A percentile compares a stretch with the other conserved stretches of the same genome.
Evolutionary conservation across 352 stramenopile genomes (phyloP).

Genomic region (Lagenidium giganteum): DNA sequence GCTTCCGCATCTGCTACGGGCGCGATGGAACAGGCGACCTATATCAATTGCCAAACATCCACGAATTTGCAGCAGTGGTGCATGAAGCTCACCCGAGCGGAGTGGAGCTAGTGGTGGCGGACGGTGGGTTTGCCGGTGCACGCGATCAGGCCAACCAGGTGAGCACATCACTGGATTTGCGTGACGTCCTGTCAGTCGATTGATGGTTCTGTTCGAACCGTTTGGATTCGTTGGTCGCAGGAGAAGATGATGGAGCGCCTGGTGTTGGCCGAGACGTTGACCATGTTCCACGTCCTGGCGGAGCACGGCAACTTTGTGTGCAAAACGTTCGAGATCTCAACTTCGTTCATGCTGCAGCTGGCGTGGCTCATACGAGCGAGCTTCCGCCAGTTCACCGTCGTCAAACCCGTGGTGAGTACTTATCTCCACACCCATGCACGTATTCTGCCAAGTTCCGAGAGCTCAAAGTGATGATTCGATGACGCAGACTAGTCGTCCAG

Average conservation of each 20-base stretch:
- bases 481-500: conserved; percentile 60
- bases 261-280: conserved; percentile 37
- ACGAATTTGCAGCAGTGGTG: conserved; percentile 33
- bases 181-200: not conserved
- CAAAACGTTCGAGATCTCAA: conserved; percentile 67
- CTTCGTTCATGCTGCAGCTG: conserved; percentile 37
- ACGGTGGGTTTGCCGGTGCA: conserved; percentile 55
- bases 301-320: conserved; percentile 45
- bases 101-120: conserved; percentile 44
- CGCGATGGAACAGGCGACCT: conserved; percentile 50
- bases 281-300: conserved; percentile 38
- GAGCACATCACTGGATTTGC: not conserved
- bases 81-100: conserved; percentile 15
- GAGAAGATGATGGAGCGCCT: conserved; percentile 46
- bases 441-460: too few relatives aligned
- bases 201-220: too few relatives aligned
- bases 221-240: too few relatives aligned
- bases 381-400: conserved; percentile 39
- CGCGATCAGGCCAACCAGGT: conserved; percentile 48
- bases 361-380: conserved; percentile 42
- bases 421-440: too few relatives aligned
- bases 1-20: conserved; percentile 47
- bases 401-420: conserved; percentile 52
- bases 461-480: too few relatives aligned
- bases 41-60: conserved; percentile 42